Evolutionary conservation across 352 stramenopile genomes (phyloP).

Genomic region (Achlya hypogyna): DNA sequence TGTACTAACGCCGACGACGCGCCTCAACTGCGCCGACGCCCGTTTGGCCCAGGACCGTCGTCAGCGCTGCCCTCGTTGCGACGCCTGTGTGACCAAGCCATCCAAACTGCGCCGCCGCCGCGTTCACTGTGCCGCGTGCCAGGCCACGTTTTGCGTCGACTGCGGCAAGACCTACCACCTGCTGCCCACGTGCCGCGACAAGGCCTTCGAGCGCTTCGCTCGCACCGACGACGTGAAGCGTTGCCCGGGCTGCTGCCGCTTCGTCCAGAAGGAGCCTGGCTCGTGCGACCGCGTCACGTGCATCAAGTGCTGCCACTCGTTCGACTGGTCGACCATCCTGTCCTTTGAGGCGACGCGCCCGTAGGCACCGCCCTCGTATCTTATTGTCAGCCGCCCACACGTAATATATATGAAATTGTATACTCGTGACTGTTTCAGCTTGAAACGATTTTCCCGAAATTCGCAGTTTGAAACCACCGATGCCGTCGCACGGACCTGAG

Average conservation of each 20-base stretch:
- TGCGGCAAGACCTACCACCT: not conserved
- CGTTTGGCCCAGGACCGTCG: not conserved
- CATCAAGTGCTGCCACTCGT: not conserved
- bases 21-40: not conserved
- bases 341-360: not conserved
- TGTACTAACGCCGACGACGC: too few relatives aligned
- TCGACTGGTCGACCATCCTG: not conserved
- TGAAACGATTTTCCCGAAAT: too few relatives aligned
- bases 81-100: not conserved
- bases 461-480: not conserved
- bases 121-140: not conserved
- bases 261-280: not conserved
- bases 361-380: not conserved
- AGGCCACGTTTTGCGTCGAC: not conserved
- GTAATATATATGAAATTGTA: too few relatives aligned
- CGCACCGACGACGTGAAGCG: not conserved
- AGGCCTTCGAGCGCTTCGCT: not conserved
- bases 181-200: not conserved
- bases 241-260: not conserved
- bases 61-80: not conserved
- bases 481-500: not conserved
- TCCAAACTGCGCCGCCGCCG: not conserved
- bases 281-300: not conserved
- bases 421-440: too few relatives aligned
- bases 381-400: too few relatives aligned